Evolutionary conservation across 2,329 filamentous ascomycete species (phyloP).

Genomic region (Trichoderma atrobrunneum): DNA sequence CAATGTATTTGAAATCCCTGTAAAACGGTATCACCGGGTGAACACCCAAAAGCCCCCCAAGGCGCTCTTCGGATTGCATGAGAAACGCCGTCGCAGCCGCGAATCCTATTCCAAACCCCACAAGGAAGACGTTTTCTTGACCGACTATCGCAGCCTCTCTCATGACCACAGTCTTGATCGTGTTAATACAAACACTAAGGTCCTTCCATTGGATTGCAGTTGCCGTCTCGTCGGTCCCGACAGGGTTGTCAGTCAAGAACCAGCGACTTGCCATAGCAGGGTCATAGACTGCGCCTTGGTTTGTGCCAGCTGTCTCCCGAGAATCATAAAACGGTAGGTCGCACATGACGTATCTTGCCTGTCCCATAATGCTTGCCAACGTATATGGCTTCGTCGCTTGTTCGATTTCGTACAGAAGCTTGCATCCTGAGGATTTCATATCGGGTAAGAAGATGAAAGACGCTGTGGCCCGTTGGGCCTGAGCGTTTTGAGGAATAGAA

Average conservation of each 20-base stretch:
- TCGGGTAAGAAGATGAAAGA: not conserved
- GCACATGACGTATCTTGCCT: not conserved
- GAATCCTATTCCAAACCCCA: not conserved
- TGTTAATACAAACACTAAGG: not conserved
- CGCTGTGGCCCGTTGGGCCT: not conserved
- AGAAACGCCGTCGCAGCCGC: not conserved
- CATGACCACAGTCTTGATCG: not conserved
- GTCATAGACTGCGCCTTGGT: not conserved
- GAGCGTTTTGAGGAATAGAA: not conserved
- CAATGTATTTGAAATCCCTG: not conserved
- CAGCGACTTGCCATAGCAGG: not conserved
- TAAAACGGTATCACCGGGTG: not conserved
- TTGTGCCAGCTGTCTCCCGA: not conserved
- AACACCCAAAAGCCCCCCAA: not conserved
- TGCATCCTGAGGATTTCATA: not conserved
- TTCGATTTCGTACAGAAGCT: not conserved
- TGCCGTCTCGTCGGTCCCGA: not conserved
- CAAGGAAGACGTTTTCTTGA: not conserved
- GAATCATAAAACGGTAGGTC: not conserved
- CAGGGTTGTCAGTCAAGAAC: not conserved
- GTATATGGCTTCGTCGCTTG: not conserved
- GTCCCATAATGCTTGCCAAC: not conserved
- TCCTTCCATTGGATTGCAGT: not conserved
- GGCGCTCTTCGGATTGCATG: not conserved
- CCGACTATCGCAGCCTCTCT: not conserved